Percentiles rank a stretch among this genome's conserved stretches.
phyloP scores from a whole-genome alignment of 2,329 filamentous ascomycete genomes.

The Fusarium pseudonygamai region DNA sequence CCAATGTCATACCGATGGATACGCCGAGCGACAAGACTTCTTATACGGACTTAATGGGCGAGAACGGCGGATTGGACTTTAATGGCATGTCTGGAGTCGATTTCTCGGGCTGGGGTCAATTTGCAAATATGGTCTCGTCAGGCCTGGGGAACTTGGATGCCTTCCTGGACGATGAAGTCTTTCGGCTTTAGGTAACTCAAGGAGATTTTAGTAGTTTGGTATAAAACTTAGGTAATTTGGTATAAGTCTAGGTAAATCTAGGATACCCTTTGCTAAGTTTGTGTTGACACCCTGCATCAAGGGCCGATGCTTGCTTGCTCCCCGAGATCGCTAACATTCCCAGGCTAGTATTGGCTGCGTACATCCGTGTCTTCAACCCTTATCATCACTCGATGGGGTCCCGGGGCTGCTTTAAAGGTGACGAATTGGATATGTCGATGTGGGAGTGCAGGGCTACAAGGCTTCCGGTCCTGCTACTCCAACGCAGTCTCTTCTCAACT shows the following conservation, averaged over 20 bases:
- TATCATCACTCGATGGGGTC: neutral
- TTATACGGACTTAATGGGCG: conserved; percentile 36
- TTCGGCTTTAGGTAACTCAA: conserved; percentile 3
- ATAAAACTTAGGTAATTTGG: neutral
- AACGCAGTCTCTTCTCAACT: no score
- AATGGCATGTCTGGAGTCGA: conserved; percentile 35
- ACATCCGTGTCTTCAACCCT: neutral
- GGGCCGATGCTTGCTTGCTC: neutral
- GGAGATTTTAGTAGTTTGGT: neutral
- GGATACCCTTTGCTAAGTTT: neutral
- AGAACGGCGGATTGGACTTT: conserved; percentile 33
- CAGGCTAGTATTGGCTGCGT: neutral
- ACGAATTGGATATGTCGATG: no score
- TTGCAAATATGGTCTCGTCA: conserved; percentile 41
- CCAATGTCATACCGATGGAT: conserved; percentile 4
- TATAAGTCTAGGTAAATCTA: neutral
- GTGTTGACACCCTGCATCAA: neutral
- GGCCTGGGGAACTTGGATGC: conserved; percentile 40
- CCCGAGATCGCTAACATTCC: neutral
- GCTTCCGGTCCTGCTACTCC: neutral
- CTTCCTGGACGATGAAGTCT: conserved; percentile 36
- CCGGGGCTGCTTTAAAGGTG: neutral
- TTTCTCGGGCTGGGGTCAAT: conserved; percentile 37
- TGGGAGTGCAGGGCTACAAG: neutral
- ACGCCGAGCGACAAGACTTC: conserved; percentile 29